phyloP scores from a whole-genome alignment of 2,329 filamentous ascomycete species.

The Paecilomyces variotii region DNA sequence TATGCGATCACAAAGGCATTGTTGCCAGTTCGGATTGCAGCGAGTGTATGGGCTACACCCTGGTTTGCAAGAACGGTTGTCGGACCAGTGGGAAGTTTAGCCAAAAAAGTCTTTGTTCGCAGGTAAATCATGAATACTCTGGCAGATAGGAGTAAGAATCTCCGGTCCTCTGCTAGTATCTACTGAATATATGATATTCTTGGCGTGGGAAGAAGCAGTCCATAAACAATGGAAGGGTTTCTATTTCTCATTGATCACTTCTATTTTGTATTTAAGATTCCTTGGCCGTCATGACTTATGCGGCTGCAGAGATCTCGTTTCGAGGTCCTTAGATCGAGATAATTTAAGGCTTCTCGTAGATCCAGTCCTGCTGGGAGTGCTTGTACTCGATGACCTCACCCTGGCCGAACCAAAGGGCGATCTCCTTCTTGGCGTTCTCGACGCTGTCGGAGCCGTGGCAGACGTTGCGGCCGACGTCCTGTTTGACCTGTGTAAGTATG shows the following conservation, averaged over 20 bases:
- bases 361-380: conserved; percentile 77
- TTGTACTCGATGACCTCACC: conserved; percentile 82
- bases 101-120: conserved; percentile 32
- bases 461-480: conserved; percentile 91
- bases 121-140: conserved; percentile 9
- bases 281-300: not conserved
- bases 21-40: conserved; percentile 65
- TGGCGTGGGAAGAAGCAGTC: not conserved
- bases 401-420: conserved; percentile 94
- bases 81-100: conserved; percentile 35
- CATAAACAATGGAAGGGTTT: not conserved
- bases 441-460: conserved; percentile 99
- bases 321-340: conserved; percentile 10
- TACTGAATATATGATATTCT: not conserved
- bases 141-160: not conserved
- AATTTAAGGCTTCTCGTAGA: conserved; percentile 78
- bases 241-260: not conserved
- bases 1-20: conserved; percentile 86
- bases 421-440: conserved; percentile 99
- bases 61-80: conserved; percentile 73
- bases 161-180: not conserved
- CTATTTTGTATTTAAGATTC: not conserved
- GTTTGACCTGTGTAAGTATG: not conserved
- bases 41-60: conserved; percentile 82
- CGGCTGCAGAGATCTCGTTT: not conserved